Conservation (phyloP, 192 early-diverging fungal species). For the Entophlyctis helioformis region DNA sequence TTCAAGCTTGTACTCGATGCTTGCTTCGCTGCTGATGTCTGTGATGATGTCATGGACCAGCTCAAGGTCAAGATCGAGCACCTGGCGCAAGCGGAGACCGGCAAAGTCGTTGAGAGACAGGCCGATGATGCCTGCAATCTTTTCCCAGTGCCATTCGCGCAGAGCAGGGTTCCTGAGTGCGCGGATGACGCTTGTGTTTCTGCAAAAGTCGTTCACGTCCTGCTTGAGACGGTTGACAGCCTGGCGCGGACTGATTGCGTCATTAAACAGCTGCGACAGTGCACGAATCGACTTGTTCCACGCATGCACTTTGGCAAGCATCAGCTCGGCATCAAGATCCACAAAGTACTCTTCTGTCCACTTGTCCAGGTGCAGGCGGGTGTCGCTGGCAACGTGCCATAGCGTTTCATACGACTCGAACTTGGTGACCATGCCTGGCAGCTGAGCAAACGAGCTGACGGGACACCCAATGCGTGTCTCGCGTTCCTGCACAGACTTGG, state of each 20-base stretch:
- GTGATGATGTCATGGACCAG: constrained; percentile 19
- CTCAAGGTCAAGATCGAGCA: constrained; percentile 27
- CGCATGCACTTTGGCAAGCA: constrained; percentile 11
- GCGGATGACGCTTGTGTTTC: constrained; percentile 15
- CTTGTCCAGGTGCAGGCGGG: background rate
- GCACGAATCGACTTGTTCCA: constrained; percentile 11
- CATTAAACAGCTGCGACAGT: constrained; percentile 1
- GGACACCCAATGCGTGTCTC: constrained; percentile 7
- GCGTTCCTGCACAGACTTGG: constrained; percentile 3
- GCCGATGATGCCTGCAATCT: constrained; percentile 18
- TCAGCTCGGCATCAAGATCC: constrained; percentile 21
- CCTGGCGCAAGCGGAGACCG: constrained; percentile 8
- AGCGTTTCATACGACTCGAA: constrained; percentile 17
- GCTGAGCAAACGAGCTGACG: constrained; percentile 1
- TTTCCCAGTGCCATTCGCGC: constrained; percentile 18
- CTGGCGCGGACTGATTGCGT: background rate
- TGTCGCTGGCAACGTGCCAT: constrained; percentile 16
- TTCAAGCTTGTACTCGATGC: constrained; percentile 14
- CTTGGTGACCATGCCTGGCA: background rate
- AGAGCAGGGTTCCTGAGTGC: constrained; percentile 22
- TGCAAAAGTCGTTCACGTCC: constrained; percentile 17
- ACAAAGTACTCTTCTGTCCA: constrained; percentile 22
- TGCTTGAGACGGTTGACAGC: constrained; percentile 7
- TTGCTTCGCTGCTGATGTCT: constrained; percentile 27
- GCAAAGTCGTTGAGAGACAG: constrained; percentile 17